Evolutionary conservation across 2,329 filamentous ascomycete species (phyloP), one percentile per base, ranked within the genome.

Genomic region (Fusarium haematococcum): DNA sequence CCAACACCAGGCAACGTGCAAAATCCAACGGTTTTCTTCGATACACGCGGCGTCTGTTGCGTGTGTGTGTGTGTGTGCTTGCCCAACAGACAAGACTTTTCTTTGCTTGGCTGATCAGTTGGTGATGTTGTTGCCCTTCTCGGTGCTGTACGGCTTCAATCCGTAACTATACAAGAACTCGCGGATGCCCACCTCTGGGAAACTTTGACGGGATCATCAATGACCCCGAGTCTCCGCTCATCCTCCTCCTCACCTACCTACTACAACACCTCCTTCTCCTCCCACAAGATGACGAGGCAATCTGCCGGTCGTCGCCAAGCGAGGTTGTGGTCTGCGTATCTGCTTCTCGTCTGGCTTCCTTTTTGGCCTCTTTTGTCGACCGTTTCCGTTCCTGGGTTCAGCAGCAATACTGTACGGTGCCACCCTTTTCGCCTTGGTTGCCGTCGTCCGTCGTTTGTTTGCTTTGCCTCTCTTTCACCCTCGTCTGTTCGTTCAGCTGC

Each of bases 31-130:
- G 70, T 59, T 37, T 32, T 67, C 23, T 71, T 56, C 71, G 62
- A 59, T 73, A 73, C 70, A 63, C 67, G 71, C 70, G 70, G 70
- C 43, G 56, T 62, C 57, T 73, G 69, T 70, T 67, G 72, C 32
- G 50, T 16, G 20, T 39, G 33, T 6, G 33, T 35, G 33, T 43
- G 39, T 43, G 39, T 6, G n/a, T 43, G 39, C 39, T 54, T 54
- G 62, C 59, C 39, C 33, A 61, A 61, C 59, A 73, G 20, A 43
- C 66, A 63, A 67, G 61, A 32, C 63, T 54, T 70, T 66, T 67
- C 58, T 56, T 25, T 56, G 39, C 25, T 30, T 68, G 58, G 37
- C 30, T 60, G 71, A 58, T 61, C 20, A 6, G 20, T 48, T 48
- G 57, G 56, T 43, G 59, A 57, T 63, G 27, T 14, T 57, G 56